Evolutionary conservation across 768 basidiomycete genomes (phyloP).

Genomic region (Lepiota brunneoincarnata): DNA sequence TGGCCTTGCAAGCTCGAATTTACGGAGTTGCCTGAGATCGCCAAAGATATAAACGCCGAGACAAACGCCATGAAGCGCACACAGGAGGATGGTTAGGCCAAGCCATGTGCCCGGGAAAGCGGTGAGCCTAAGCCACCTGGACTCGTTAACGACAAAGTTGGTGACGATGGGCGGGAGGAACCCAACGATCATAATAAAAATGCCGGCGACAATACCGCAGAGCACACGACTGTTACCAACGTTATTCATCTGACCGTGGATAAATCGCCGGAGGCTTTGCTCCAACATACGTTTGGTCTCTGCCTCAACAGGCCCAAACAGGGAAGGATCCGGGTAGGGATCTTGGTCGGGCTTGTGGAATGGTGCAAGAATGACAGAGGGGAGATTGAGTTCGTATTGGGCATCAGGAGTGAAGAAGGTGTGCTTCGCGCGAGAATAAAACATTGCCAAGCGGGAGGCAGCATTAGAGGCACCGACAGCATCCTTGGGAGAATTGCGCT

Average conservation of each 20-base stretch:
- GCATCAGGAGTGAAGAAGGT: slow-evolving; percentile 77
- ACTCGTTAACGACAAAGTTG: slow-evolving; percentile 43
- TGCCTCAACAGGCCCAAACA: slow-evolving; percentile 58
- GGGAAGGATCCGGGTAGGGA: slow-evolving; percentile 61
- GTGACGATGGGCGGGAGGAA: slow-evolving; percentile 45
- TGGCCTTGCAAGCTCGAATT: slow-evolving; percentile 74
- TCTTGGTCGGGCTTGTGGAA: slow-evolving; percentile 44
- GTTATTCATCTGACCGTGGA: slow-evolving; percentile 64
- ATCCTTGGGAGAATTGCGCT: slow-evolving; percentile 42
- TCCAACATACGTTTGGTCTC: slow-evolving; percentile 60
- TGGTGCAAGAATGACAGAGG: slow-evolving; percentile 62
- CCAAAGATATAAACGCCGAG: slow-evolving; percentile 79
- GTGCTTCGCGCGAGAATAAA: slow-evolving; percentile 76
- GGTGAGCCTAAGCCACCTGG: slow-evolving; percentile 56
- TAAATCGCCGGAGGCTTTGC: slow-evolving; percentile 63
- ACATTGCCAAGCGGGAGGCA: slow-evolving; percentile 50
- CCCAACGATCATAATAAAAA: slow-evolving; percentile 44
- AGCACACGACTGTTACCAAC: slow-evolving; percentile 69
- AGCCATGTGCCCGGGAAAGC: slow-evolving; percentile 72
- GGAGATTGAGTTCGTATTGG: slow-evolving; percentile 68
- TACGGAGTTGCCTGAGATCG: slow-evolving; percentile 73
- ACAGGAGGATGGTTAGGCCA: slow-evolving; percentile 58
- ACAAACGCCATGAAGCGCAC: slow-evolving; percentile 72
- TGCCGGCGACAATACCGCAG: slow-evolving; percentile 68
- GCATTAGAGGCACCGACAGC: slow-evolving; percentile 4